Base-by-base conservation (phyloP, 2,329 filamentous ascomycete genomes). In the Phyllosticta citribraziliensis region DNA sequence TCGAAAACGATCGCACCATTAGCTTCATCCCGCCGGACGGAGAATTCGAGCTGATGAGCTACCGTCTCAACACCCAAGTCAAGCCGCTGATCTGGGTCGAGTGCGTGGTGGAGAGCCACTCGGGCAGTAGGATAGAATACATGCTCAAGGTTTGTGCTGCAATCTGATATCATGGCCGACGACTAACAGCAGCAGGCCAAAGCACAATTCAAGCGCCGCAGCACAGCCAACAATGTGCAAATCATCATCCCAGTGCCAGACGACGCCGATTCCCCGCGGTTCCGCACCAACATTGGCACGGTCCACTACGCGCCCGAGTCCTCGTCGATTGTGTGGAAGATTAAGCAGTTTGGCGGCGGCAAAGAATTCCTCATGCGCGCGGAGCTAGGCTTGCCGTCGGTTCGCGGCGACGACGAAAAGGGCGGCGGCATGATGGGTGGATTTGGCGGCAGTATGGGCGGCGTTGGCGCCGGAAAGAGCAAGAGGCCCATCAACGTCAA, bases 351-450 rank as follows among this genome's bases (percentile, higher is more conserved):
- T 75, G 94, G 94, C 53, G 94, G 94, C n/a, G 86, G 87, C 68
- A 99, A 99, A 77, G 94, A 99, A 73, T 99, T 99, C 70, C 81
- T 99, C 68, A 99, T 99, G 94, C 88, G 94, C 61, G 94, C 94
- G 19, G 94, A 99, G 78, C 82, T 99, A 12, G 94, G 94, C 56
- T 79, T 99, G 52, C 94, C 94, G 0, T 96, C 90, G 62, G 94
- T 99, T 20, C 87, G 94, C 66, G 93, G 93, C 57, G 93, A 97
- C 67, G 93, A 97, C 70, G 93, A 97, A 75, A 89, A 90, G 69
- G 93, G 93, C 51, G 93, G 93, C 64, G 93, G 93, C 65, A 97
- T 97, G 93, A 97, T 93, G 67, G 93, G 93, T 70, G 93, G 93
- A 0, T 97, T 97, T 70, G 93, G 93, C 65, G 93, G 93, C 20